Conservation (phyloP, 202 grass and related monocot genomes). For the Bolboschoenoplectus hybrid region DNA sequence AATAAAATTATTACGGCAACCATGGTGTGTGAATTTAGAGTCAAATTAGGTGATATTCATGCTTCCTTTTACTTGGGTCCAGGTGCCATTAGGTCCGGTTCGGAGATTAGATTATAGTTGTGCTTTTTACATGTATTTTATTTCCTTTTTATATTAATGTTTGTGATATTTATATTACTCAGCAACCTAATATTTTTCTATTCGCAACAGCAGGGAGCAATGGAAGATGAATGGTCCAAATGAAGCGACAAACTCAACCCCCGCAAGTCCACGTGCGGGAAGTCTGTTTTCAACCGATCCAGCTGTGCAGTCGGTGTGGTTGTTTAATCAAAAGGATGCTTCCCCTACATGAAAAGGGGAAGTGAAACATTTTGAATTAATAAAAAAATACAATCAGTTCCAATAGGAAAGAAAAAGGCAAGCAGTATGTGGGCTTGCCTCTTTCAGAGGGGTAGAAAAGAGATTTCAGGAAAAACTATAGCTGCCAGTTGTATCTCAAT, state of each 20-base stretch:
- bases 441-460: conserved; percentile 40
- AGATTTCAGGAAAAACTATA: conserved; percentile 34
- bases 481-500: conserved; percentile 31
- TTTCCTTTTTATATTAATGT: background rate
- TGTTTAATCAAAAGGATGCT: conserved; percentile 63
- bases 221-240: conserved; percentile 47
- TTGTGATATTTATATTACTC: conserved; percentile 20
- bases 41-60: conserved; percentile 16
- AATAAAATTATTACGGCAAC: background rate
- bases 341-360: conserved; percentile 46
- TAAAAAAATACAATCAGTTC: conserved; percentile 44
- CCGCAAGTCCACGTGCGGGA: conserved; percentile 39
- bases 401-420: conserved; percentile 28
- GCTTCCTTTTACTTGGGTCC: background rate
- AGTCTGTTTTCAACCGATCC: conserved; percentile 68
- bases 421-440: conserved; percentile 24
- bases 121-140: background rate
- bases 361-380: conserved; percentile 37
- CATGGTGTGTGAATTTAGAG: background rate
- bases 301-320: conserved; percentile 76
- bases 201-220: conserved; percentile 47
- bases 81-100: background rate
- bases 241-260: conserved; percentile 44
- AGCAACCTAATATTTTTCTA: conserved; percentile 24
- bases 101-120: background rate